Percentiles rank a stretch among this genome's conserved stretches.
phyloP scores from a whole-genome alignment of 2,329 filamentous ascomycete genomes.

The Curvularia verruculosa region DNA sequence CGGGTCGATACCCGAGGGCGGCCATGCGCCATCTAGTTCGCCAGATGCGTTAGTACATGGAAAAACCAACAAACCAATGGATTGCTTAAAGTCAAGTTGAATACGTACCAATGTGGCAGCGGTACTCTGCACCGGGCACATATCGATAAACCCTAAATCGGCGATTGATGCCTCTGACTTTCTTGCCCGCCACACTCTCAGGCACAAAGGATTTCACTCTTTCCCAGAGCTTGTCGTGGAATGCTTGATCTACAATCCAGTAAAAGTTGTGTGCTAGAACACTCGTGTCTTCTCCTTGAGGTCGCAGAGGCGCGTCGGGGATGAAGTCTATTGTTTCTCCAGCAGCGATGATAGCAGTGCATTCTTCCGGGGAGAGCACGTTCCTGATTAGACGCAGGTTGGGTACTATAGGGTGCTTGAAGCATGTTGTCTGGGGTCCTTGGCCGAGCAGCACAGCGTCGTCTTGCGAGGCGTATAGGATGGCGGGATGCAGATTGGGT shows the following conservation, averaged over 20 bases:
- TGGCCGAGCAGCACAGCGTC: conserved; percentile 61
- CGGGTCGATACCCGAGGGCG: conserved; percentile 67
- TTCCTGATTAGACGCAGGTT: conserved; percentile 65
- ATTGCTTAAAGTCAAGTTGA: background rate
- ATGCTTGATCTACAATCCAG: conserved; percentile 69
- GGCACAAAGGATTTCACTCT: conserved; percentile 67
- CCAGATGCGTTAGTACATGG: background rate
- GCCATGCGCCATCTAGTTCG: conserved; percentile 69
- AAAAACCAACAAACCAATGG: too few relatives aligned
- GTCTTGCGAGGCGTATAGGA: conserved; percentile 66
- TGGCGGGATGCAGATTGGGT: conserved; percentile 69
- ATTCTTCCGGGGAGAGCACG: conserved; percentile 67
- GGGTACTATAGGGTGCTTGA: conserved; percentile 67
- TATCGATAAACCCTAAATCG: conserved; percentile 76
- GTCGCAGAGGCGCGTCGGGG: conserved; percentile 70
- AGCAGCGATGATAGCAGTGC: conserved; percentile 69
- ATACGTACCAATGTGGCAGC: conserved; percentile 64
- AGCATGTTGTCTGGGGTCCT: conserved; percentile 58
- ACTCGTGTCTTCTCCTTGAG: conserved; percentile 67
- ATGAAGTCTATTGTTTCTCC: conserved; percentile 70
- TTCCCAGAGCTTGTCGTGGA: conserved; percentile 68
- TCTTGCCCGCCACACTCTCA: conserved; percentile 59
- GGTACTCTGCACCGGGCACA: conserved; percentile 73
- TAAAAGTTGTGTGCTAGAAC: conserved; percentile 76
- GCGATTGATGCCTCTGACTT: conserved; percentile 68